A percentile compares a stretch with the other conserved stretches of the same genome.
Conservation (phyloP, 1,139 yeast species). For the Saccharomyces hybrid region DNA sequence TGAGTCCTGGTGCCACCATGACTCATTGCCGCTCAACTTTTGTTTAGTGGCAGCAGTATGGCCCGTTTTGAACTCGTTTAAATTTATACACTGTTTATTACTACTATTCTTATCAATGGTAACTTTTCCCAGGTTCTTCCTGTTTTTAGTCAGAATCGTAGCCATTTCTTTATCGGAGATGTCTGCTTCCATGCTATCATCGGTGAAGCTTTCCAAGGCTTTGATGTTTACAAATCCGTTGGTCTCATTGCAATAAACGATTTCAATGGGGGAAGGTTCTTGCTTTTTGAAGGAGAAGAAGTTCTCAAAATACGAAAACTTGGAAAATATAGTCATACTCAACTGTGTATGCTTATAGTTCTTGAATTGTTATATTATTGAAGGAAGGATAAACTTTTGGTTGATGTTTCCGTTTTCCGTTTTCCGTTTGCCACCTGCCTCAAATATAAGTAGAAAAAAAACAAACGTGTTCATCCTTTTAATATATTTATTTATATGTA, state of each 20-base stretch:
- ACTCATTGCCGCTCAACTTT: background rate
- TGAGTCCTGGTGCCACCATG: constrained; percentile 1
- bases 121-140: constrained; percentile 3
- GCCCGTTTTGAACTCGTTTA: background rate
- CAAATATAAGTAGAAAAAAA: too few relatives aligned
- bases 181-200: constrained; percentile 10
- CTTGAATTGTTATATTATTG: background rate
- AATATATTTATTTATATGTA: background rate
- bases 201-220: constrained; percentile 1
- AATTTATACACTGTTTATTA: background rate
- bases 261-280: background rate
- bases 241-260: constrained; percentile 9
- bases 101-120: background rate
- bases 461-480: too few relatives aligned
- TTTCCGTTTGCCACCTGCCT: background rate
- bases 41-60: background rate
- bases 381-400: background rate
- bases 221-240: constrained; percentile 12
- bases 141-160: constrained; percentile 4
- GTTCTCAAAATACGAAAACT: background rate
- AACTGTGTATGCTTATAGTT: background rate
- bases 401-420: background rate
- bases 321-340: background rate
- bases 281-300: background rate
- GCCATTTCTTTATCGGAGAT: constrained; percentile 15